Percentiles rank a stretch among this genome's conserved stretches.
phyloP scores from a whole-genome alignment of 2,329 filamentous ascomycete species.

The Botryotinia convoluta region DNA sequence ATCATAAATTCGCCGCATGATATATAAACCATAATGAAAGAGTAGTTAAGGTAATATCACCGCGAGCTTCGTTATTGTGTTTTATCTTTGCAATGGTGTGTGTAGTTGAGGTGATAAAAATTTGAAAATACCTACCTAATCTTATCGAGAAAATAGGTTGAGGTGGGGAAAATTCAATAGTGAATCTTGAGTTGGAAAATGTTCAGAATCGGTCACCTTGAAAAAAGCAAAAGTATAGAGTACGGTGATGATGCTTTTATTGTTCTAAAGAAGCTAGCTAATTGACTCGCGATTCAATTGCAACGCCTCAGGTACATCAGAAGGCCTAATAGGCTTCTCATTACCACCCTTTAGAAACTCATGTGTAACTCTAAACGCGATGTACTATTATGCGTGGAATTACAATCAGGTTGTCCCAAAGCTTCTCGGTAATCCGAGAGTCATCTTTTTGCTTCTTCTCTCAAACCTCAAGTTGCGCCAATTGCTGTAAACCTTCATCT shows the following conservation, averaged over 20 bases:
- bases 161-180: background rate
- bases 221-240: background rate
- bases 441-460: background rate
- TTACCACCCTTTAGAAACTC: background rate
- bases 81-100: background rate
- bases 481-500: background rate
- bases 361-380: background rate
- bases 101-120: background rate
- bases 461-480: background rate
- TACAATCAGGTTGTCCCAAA: background rate
- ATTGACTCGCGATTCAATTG: background rate
- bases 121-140: background rate
- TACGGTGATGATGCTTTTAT: background rate
- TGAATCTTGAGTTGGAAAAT: background rate
- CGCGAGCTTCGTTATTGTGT: background rate
- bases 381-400: background rate
- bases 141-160: background rate
- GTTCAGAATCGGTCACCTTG: background rate
- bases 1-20: background rate
- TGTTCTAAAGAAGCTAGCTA: background rate
- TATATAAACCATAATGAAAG: constrained; percentile 1
- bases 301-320: background rate
- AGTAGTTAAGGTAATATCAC: background rate
- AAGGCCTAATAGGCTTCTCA: background rate
- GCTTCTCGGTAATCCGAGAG: background rate